phyloP scores from a whole-genome alignment of 2,329 filamentous ascomycete species.

The Trichoderma brevicompactum region DNA sequence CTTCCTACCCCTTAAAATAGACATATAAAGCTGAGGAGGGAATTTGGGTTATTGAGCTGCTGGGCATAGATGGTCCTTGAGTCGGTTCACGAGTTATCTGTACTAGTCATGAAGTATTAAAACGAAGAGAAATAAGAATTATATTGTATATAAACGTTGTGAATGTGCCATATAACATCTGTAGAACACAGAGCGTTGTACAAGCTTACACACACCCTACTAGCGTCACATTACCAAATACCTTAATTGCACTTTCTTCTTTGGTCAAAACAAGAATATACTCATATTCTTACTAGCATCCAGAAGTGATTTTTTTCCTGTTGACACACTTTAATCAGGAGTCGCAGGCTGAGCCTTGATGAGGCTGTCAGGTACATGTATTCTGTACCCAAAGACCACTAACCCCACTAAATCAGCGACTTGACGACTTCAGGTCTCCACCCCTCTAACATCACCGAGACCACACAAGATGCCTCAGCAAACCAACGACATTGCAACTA shows the following conservation, averaged over 20 bases:
- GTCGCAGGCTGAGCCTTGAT: background rate
- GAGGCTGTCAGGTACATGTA: background rate
- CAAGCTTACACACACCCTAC: background rate
- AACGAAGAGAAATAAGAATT: constrained; percentile 15
- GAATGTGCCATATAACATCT: background rate
- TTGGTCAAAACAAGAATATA: too few relatives aligned
- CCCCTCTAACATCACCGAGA: constrained; percentile 34
- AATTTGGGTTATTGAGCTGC: constrained; percentile 8
- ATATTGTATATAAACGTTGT: constrained; percentile 26
- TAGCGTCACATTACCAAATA: background rate
- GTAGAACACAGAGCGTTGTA: too few relatives aligned
- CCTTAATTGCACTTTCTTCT: too few relatives aligned
- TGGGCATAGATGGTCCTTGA: constrained; percentile 13
- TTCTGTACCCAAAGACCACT: background rate
- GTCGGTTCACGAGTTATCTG: constrained; percentile 10
- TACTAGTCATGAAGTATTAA: constrained; percentile 23
- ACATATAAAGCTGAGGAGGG: constrained; percentile 16
- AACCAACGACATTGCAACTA: constrained; percentile 46
- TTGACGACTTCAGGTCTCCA: constrained; percentile 33
- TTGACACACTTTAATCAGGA: background rate
- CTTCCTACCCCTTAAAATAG: constrained; percentile 76
- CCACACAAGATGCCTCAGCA: constrained; percentile 46
- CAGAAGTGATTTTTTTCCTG: too few relatives aligned
- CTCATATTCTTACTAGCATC: too few relatives aligned
- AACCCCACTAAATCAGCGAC: constrained; percentile 27